These are phyloP conservation scores for Penicillium paradoxum DNA, from an alignment of 495 filamentous ascomycete species.

Conservation along the genomic window DNA sequence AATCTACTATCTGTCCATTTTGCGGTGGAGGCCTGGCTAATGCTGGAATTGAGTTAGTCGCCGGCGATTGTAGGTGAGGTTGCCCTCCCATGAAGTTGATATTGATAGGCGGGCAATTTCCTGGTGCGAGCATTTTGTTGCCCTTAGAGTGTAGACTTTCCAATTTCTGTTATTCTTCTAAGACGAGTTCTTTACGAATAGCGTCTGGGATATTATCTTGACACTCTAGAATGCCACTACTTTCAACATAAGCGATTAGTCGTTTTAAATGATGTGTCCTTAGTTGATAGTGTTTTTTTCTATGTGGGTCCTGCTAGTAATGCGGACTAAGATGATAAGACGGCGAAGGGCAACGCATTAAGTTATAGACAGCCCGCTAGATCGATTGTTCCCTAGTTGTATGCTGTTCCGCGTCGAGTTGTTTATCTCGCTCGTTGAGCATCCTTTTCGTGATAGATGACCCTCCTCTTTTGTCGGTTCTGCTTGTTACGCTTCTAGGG, in stretches of 20 bases:
- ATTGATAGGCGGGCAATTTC: slow-evolving; percentile 1
- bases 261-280: slow-evolving; percentile 13
- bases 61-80: not conserved
- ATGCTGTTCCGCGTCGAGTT: slow-evolving; percentile 19
- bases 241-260: slow-evolving; percentile 16
- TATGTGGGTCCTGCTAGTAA: slow-evolving; percentile 9
- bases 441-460: slow-evolving; percentile 13
- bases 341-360: slow-evolving; percentile 1
- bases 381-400: slow-evolving; percentile 10
- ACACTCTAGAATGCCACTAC: slow-evolving; percentile 7
- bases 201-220: slow-evolving; percentile 15
- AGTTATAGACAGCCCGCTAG: slow-evolving; percentile 1
- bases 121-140: not conserved
- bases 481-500: not conserved
- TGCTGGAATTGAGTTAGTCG: not conserved
- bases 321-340: not conserved
- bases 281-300: slow-evolving; percentile 17
- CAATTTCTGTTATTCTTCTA: not conserved
- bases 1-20: not conserved
- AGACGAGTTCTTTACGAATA: slow-evolving; percentile 3
- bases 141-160: slow-evolving; percentile 1
- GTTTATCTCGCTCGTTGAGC: slow-evolving; percentile 13
- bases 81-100: slow-evolving; percentile 5
- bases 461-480: slow-evolving; percentile 13
- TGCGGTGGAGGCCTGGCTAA: not conserved